Evolutionary conservation across 345 rosid genomes (phyloP).

Genomic region (Brassica rapa): DNA sequence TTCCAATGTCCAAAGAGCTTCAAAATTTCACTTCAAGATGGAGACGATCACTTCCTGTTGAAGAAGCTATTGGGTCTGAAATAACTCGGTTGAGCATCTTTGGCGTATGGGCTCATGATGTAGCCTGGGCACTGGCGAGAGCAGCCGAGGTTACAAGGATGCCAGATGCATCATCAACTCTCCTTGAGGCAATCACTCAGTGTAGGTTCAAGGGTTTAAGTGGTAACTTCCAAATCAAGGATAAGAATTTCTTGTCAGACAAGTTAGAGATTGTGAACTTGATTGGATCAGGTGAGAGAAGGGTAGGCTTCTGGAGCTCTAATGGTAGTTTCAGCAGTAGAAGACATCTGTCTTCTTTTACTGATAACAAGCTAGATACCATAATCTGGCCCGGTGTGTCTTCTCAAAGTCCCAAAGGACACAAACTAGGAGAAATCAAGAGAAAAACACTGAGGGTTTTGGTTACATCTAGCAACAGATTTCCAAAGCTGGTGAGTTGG

Average conservation of each 20-base stretch:
- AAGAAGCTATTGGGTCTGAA: background rate
- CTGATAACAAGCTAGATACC: conserved; percentile 17
- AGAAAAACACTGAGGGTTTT: conserved; percentile 38
- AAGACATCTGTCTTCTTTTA: conserved; percentile 16
- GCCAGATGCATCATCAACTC: conserved; percentile 21
- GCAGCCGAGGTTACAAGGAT: conserved; percentile 30
- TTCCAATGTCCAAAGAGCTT: conserved; percentile 43
- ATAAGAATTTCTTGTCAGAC: conserved; percentile 22
- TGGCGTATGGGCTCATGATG: conserved; percentile 44
- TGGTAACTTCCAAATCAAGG: conserved; percentile 34
- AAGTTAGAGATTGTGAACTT: conserved; percentile 46
- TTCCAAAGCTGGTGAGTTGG: conserved; percentile 15
- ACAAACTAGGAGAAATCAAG: background rate
- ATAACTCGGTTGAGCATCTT: conserved; percentile 17
- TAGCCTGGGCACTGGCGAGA: conserved; percentile 31
- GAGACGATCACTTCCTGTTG: conserved; percentile 9
- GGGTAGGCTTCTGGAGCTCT: conserved; percentile 41
- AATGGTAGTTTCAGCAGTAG: conserved; percentile 30
- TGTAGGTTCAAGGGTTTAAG: conserved; percentile 38
- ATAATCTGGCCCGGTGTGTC: conserved; percentile 49
- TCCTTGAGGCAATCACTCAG: conserved; percentile 31
- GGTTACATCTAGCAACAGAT: conserved; percentile 41
- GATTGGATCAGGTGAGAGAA: conserved; percentile 34
- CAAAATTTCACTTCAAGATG: conserved; percentile 36
- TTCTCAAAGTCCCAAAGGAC: conserved; percentile 22